Evolutionary conservation across 2,329 filamentous ascomycete species (phyloP), one percentile per base, ranked within the genome.

Genomic region (Bretziella fagacearum): DNA sequence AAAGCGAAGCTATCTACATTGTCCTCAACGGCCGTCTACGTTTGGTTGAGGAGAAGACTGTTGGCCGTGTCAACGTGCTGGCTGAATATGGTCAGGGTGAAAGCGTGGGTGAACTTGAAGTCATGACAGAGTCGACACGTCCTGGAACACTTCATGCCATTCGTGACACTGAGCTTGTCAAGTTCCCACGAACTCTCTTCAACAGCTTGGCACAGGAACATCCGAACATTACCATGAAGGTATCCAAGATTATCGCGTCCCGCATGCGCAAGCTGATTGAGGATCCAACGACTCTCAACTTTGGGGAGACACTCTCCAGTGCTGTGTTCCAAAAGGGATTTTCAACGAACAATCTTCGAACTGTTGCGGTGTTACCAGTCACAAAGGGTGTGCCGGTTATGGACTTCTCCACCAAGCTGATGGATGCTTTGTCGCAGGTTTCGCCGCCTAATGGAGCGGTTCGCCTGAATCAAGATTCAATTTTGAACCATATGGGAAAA

Each of bases 1-100:
- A 96, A 54, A 98, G 91, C 56, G 91, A 98, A 61, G 89, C 93
- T 1, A 98, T 98, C 33, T 98, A 96, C 56, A 87, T 98, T 52
- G 91, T 98, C 1, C 71, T 98, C 13, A 98, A 98, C 55, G 91
- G 91, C 7, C 82, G 91, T 13, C 64, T 98, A 15, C 74, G 93
- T 47, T 74, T 89, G 0, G 82, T 98, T 0, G 73, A 86, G 51
- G 87, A 95, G 55, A 77, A 77, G 11, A 77, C 81, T 40, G 81
- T 84, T 53, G 85, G 85, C 1, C 81, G 81, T 2, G 81, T 94
- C 65, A 81, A 79, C 39, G 86, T 93, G 10, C 74, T 85, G 44
- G 89, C 85, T 10, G 93, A 98, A 60, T 96, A 82, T 57, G 91
- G 91, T 3, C 91, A 98, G 62, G 93, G 93, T 6, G 93, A 98